Base-by-base conservation (phyloP, 169 alveolate species). In the Plasmodium coatneyi region DNA sequence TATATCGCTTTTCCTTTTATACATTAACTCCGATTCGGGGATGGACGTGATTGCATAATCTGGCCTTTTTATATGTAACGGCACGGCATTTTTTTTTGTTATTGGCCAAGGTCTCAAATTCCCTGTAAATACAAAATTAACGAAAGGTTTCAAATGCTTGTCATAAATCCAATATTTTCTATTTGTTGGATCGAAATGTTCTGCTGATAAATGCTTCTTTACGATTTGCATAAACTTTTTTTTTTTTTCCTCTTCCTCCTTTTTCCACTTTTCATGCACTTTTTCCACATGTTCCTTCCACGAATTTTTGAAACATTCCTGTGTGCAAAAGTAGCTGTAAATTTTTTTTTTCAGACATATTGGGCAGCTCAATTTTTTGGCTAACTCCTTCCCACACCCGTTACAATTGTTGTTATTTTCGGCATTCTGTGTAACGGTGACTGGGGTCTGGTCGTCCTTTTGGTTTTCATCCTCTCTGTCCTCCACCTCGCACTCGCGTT, bases 1-100 rank as follows among this genome's bases (percentile, higher is more conserved):
- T 66, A 86, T 86, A 34, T 71, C 95, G 12, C 84, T 83, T 60
- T 79, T 70, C 71, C 97, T 96, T 82, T 97, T 96, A 56, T 96
- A 95, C 74, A 83, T 92, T 54, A 95, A 95, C 92, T 98, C 99
- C n/a, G 98, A 95, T 36, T 95, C 91, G 28, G 99, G 99, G 34
- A 95, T 84, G 22, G 99, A 99, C 71, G 97, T 97, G 60, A 82
- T 87, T 1, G 99, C 99, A 96, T 99, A 99, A 84, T 99, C 99
- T 1, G 99, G 99, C 36, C 94, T 96, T 84, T 97, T 96, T 9
- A 99, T 98, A 79, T 97, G 98, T 1, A 97, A 96, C 16, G 99
- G 99, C 5, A 99, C 99, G 43, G 89, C 80, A 71, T 98, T 97
- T 66, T 92, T 95, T 30, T 96, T 96, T 19, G 99, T 94, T 39